These are phyloP conservation scores for Pyrenula massariospora DNA, from an alignment of 495 filamentous ascomycete genomes.

Conservation along the genomic window DNA sequence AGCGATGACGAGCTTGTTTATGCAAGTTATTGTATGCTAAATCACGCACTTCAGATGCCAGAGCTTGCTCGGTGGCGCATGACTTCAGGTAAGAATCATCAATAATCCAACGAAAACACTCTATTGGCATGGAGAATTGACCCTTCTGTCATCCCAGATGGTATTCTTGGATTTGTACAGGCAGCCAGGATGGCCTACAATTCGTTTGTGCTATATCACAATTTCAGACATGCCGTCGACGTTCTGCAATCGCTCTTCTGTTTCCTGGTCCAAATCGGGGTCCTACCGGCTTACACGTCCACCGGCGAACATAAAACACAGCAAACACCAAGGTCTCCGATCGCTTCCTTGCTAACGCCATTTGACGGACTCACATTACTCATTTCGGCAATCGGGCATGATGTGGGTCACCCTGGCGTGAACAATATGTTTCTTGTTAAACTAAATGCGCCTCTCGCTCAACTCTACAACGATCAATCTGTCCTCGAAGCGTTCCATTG, in stretches of 20 bases:
- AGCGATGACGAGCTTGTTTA: slow-evolving; percentile 79
- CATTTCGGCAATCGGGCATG: slow-evolving; percentile 90
- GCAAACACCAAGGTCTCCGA: slow-evolving; percentile 37
- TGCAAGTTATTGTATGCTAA: slow-evolving; percentile 69
- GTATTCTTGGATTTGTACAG: slow-evolving; percentile 67
- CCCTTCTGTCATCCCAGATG: slow-evolving; percentile 18
- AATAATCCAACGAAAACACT: background rate
- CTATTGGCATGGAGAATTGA: background rate
- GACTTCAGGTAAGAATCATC: slow-evolving; percentile 51
- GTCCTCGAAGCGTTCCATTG: slow-evolving; percentile 97
- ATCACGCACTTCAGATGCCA: slow-evolving; percentile 75
- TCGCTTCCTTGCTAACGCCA: slow-evolving; percentile 62
- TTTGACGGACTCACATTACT: slow-evolving; percentile 83
- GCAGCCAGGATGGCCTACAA: slow-evolving; percentile 86
- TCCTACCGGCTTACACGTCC: slow-evolving; percentile 52
- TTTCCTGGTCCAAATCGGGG: slow-evolving; percentile 75
- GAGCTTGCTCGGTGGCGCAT: slow-evolving; percentile 72
- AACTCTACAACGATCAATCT: slow-evolving; percentile 94
- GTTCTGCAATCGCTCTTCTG: slow-evolving; percentile 89
- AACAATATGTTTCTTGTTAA: slow-evolving; percentile 94
- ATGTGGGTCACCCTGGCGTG: slow-evolving; percentile 94
- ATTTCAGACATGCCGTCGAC: slow-evolving; percentile 94
- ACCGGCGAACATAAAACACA: slow-evolving; percentile 10
- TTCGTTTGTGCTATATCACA: slow-evolving; percentile 93
- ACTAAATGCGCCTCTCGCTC: slow-evolving; percentile 88